Evolutionary conservation across 352 stramenopile genomes (phyloP).

Genomic region (Phytophthora hybrid): DNA sequence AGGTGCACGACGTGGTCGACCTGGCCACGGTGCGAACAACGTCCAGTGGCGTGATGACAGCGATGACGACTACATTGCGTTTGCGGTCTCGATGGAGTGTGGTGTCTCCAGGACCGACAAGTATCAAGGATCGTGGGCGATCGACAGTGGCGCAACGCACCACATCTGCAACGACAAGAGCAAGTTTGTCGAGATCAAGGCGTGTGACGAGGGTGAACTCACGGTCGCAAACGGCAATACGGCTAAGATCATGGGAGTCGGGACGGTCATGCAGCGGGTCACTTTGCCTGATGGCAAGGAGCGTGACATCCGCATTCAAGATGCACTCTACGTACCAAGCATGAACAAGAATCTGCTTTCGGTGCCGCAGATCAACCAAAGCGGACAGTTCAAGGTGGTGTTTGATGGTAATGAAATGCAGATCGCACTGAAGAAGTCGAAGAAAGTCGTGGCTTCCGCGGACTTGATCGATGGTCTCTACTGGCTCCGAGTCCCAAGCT

Average conservation of each 20-base stretch:
- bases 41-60: slow-evolving; percentile 6
- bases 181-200: too few relatives aligned
- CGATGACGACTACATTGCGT: slow-evolving; percentile 16
- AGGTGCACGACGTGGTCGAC: neutral
- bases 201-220: too few relatives aligned
- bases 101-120: too few relatives aligned
- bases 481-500: slow-evolving; percentile 18
- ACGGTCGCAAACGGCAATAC: too few relatives aligned
- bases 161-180: too few relatives aligned
- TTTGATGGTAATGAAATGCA: slow-evolving; percentile 16
- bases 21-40: slow-evolving; percentile 26
- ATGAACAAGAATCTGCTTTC: slow-evolving; percentile 30
- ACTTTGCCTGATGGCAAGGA: too few relatives aligned
- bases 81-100: slow-evolving; percentile 27
- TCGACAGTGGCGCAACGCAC: too few relatives aligned
- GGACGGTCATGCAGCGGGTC: too few relatives aligned
- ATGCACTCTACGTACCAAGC: slow-evolving; percentile 20
- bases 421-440: slow-evolving; percentile 21
- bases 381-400: slow-evolving; percentile 25
- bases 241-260: too few relatives aligned
- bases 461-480: slow-evolving; percentile 29
- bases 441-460: slow-evolving; percentile 23
- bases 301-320: slow-evolving; percentile 14
- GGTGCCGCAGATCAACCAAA: slow-evolving; percentile 28
- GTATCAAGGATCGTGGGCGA: too few relatives aligned